Evolutionary conservation across 163 green algal species (phyloP).

Genomic region (Scenedesmus sp.): DNA sequence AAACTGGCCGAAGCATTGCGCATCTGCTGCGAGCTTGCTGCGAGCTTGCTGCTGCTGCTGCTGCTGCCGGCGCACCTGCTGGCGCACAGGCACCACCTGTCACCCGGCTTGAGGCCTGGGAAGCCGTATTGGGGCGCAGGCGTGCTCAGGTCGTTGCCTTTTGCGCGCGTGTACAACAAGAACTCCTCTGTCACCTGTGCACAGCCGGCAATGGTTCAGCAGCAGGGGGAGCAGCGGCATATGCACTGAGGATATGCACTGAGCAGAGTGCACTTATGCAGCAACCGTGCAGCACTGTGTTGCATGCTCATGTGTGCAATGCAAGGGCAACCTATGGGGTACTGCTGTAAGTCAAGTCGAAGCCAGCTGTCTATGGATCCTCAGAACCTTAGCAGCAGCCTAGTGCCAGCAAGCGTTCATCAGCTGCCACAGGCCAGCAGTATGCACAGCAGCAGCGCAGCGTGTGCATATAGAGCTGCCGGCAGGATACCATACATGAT

Average conservation of each 20-base stretch:
- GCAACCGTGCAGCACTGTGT: neutral
- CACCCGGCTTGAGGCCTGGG: constrained; percentile 67
- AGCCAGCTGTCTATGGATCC: too few relatives aligned
- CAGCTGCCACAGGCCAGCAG: neutral
- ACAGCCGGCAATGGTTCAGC: neutral
- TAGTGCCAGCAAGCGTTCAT: neutral
- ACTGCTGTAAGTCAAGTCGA: too few relatives aligned
- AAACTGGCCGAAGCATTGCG: too few relatives aligned
- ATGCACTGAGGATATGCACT: neutral
- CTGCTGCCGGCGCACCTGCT: constrained; percentile 27
- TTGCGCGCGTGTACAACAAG: constrained; percentile 52
- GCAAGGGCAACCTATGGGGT: neutral
- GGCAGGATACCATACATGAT: neutral
- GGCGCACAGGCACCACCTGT: constrained; percentile 59
- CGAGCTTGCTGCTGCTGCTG: neutral
- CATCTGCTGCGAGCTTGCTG: too few relatives aligned
- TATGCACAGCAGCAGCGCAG: neutral
- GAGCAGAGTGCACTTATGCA: neutral
- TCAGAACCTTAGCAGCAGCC: neutral
- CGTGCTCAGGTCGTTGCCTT: constrained; percentile 73
- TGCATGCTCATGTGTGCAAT: neutral
- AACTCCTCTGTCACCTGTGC: constrained; percentile 64
- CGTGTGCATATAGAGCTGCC: neutral
- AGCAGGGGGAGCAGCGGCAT: neutral
- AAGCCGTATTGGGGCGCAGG: constrained; percentile 64